Evolutionary conservation across 2,329 filamentous ascomycete species (phyloP).

Genomic region (Ophiostoma australiae): DNA sequence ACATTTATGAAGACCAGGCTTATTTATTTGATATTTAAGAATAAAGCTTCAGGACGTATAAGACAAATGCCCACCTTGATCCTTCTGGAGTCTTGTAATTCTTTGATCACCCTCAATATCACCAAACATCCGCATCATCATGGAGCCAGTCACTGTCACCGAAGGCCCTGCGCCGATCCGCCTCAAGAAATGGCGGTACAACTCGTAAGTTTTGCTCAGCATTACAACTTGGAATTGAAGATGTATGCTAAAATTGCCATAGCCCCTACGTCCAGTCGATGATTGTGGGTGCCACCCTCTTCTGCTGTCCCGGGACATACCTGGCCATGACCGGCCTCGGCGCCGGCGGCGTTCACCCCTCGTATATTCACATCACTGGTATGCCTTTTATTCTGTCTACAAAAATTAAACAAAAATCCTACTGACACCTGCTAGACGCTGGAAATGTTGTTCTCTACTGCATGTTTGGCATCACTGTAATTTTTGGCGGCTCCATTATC

Average conservation of each 20-base stretch:
- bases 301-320: constrained; percentile 22
- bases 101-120: neutral
- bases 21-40: too few species aligned
- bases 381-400: neutral
- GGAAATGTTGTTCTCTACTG: constrained; percentile 21
- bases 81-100: neutral
- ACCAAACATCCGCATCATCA: neutral
- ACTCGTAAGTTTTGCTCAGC: neutral
- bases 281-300: neutral
- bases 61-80: neutral
- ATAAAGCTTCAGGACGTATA: neutral
- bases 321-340: constrained; percentile 20
- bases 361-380: constrained; percentile 13
- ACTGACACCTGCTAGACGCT: neutral
- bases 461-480: constrained; percentile 22
- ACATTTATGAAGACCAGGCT: too few species aligned
- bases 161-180: neutral
- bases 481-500: constrained; percentile 24
- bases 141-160: neutral
- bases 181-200: neutral
- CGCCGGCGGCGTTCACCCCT: constrained; percentile 16
- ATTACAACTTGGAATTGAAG: neutral
- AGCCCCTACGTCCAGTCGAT: neutral
- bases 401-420: too few species aligned
- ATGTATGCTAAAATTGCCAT: neutral